Percentiles rank a stretch among this genome's conserved stretches.
These are phyloP conservation scores for Sporothrix phasma DNA, from an alignment of 2,329 filamentous ascomycete genomes.

Conservation along the genomic window DNA sequence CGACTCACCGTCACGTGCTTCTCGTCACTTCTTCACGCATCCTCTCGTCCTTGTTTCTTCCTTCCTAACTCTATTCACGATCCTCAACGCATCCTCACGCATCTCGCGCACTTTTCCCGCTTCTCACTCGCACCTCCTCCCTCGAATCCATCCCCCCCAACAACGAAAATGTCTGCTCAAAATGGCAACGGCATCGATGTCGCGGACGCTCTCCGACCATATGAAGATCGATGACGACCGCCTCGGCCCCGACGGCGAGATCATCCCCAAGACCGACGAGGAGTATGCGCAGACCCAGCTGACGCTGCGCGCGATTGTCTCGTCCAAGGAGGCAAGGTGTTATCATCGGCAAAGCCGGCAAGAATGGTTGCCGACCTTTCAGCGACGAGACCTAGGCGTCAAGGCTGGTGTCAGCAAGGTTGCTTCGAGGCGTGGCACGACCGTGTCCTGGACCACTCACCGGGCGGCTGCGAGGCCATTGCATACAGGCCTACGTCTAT, in stretches of 20 bases:
- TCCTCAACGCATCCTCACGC: background rate
- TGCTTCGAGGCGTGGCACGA: slow-evolving; percentile 94
- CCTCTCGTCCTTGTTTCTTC: slow-evolving; percentile 16
- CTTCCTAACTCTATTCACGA: background rate
- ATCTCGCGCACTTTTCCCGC: slow-evolving; percentile 1
- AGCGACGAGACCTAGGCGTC: slow-evolving; percentile 95
- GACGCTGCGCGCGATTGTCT: slow-evolving; percentile 93
- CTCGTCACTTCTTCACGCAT: slow-evolving; percentile 22
- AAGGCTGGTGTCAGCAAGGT: slow-evolving; percentile 98
- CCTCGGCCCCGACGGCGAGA: slow-evolving; percentile 64
- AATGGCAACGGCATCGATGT: slow-evolving; percentile 53
- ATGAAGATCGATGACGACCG: slow-evolving; percentile 56
- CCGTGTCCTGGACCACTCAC: slow-evolving; percentile 92
- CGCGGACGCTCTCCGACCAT: slow-evolving; percentile 51
- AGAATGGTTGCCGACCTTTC: slow-evolving; percentile 95
- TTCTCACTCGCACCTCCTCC: background rate
- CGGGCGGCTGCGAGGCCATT: slow-evolving; percentile 76
- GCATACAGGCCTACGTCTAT: slow-evolving; percentile 88
- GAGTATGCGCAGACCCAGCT: slow-evolving; percentile 90
- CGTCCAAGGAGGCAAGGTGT: slow-evolving; percentile 97
- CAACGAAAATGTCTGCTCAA: slow-evolving; percentile 50
- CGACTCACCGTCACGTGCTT: slow-evolving; percentile 13
- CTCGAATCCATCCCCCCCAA: slow-evolving; percentile 8
- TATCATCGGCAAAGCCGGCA: slow-evolving; percentile 97
- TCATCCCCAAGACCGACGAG: slow-evolving; percentile 83